Evolutionary conservation across 352 stramenopile genomes (phyloP).

Genomic region (Globisporangium acanthophoron): DNA sequence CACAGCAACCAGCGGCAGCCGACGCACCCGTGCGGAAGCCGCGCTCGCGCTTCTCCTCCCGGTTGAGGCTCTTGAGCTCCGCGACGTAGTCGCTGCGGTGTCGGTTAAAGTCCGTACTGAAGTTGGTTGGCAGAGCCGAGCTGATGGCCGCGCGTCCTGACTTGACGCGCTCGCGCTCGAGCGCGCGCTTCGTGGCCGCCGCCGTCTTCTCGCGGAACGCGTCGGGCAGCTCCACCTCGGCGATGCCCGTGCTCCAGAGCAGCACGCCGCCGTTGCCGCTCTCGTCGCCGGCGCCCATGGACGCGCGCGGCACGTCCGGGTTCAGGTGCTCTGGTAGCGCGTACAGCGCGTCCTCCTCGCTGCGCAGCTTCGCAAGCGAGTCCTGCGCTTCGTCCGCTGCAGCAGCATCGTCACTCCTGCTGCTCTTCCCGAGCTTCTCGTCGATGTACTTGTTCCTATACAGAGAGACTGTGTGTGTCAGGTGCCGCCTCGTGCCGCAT

Average conservation of each 20-base stretch:
- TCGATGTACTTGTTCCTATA: constrained; percentile 80
- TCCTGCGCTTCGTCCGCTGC: constrained; percentile 6
- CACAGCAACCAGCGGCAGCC: background rate
- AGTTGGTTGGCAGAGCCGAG: constrained; percentile 63
- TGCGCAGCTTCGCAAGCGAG: constrained; percentile 14
- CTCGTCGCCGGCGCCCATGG: constrained; percentile 27
- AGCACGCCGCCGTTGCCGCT: constrained; percentile 58
- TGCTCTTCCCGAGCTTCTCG: constrained; percentile 54
- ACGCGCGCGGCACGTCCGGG: constrained; percentile 27
- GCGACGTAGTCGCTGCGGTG: constrained; percentile 60
- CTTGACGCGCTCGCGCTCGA: constrained; percentile 25
- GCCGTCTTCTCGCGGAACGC: constrained; percentile 47
- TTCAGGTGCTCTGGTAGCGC: constrained; percentile 55
- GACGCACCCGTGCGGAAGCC: constrained; percentile 50
- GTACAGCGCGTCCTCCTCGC: constrained; percentile 66
- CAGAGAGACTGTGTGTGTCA: background rate
- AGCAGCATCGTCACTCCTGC: constrained; percentile 4
- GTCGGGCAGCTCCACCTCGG: constrained; percentile 66
- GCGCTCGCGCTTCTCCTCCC: constrained; percentile 64
- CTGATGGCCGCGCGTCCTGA: constrained; percentile 16
- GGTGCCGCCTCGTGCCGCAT: no score
- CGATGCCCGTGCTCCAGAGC: constrained; percentile 73
- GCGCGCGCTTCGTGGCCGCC: constrained; percentile 39
- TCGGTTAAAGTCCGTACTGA: constrained; percentile 74
- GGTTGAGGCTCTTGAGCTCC: constrained; percentile 61